Evolutionary conservation across 306 rosid genomes (phyloP).

Genomic region (Nissolia schottii): DNA sequence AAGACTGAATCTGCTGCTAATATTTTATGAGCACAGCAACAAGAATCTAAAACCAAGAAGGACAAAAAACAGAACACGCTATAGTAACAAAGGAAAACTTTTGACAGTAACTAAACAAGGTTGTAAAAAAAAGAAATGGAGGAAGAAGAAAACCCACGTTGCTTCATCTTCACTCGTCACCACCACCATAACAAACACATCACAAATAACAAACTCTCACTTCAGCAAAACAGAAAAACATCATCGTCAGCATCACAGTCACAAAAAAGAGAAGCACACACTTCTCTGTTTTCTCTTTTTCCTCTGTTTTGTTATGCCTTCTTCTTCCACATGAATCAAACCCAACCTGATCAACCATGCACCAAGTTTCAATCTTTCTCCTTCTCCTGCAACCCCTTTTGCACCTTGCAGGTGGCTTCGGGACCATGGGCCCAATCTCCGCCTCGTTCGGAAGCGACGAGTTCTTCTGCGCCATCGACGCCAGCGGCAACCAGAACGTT

Average conservation of each 20-base stretch:
- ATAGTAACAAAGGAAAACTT: neutral
- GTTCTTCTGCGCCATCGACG: slow-evolving; percentile 84
- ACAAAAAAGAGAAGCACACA: neutral
- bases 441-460: slow-evolving; percentile 63
- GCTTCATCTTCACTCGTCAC: slow-evolving; percentile 64
- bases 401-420: slow-evolving; percentile 44
- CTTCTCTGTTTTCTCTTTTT: no score
- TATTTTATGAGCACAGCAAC: neutral
- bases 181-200: slow-evolving; percentile 33
- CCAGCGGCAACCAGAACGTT: slow-evolving; percentile 77
- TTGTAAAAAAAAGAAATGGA: slow-evolving; percentile 5
- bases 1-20: neutral
- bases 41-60: neutral
- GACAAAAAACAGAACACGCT: neutral
- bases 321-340: neutral
- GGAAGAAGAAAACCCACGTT: slow-evolving; percentile 70
- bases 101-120: slow-evolving; percentile 31
- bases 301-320: no score
- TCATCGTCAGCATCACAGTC: neutral
- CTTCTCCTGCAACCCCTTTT: slow-evolving; percentile 27
- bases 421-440: slow-evolving; percentile 85
- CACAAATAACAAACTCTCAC: slow-evolving; percentile 25
- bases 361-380: neutral
- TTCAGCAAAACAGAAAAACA: slow-evolving; percentile 17
- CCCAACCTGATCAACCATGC: slow-evolving; percentile 49